phyloP scores from a whole-genome alignment of 139 green algal genomes.

The Zygnema cylindricum region DNA sequence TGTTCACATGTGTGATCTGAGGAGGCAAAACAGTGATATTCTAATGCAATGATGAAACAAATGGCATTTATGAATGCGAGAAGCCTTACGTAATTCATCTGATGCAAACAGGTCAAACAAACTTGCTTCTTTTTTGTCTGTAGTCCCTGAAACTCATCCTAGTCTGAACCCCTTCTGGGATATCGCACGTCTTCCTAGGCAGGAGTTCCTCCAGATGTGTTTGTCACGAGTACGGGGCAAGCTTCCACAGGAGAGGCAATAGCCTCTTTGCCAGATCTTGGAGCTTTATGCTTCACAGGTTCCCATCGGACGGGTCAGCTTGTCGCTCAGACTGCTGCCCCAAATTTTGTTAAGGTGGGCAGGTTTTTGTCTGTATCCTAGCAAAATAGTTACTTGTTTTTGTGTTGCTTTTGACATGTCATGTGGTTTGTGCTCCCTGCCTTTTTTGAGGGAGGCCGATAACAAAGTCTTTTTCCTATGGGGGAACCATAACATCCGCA shows the following conservation, averaged over 20 bases:
- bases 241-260: constrained; percentile 31
- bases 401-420: no score
- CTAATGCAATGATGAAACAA: no score
- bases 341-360: constrained; percentile 54
- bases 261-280: constrained; percentile 29
- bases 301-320: constrained; percentile 36
- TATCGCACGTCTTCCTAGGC: constrained; percentile 22
- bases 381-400: no score
- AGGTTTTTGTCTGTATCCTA: no score
- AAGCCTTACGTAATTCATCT: neutral
- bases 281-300: constrained; percentile 54
- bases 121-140: neutral
- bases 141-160: neutral
- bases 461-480: neutral
- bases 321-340: constrained; percentile 22
- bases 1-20: no score
- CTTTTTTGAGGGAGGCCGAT: neutral
- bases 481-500: neutral
- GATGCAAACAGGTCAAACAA: neutral
- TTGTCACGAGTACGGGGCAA: constrained; percentile 36
- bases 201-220: constrained; percentile 52
- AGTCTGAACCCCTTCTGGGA: neutral
- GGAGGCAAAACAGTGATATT: no score
- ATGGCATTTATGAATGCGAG: no score
- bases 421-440: no score